Base-by-base conservation (phyloP, 306 rosid genomes). In the Acacia crassicarpa region DNA sequence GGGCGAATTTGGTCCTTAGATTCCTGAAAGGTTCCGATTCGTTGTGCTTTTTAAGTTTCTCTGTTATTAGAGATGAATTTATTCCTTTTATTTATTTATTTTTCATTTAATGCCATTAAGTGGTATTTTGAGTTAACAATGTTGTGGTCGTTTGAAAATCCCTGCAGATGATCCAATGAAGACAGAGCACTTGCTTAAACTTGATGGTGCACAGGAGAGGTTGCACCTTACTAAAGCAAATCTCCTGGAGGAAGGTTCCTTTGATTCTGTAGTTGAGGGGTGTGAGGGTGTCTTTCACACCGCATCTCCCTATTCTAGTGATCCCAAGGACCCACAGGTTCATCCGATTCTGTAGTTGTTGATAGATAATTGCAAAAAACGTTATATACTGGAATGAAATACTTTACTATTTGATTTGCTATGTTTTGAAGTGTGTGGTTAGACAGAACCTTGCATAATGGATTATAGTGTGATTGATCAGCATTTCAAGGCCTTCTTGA, bases 241-340 rank as follows among this genome's bases (percentile, higher is more conserved):
- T 23, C 75, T 71, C 58, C 38, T 71, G 13, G 75, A 71, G 1
- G 75, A 71, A 13, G 75, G 75, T 71, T 71, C 75, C 40, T 71
- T 71, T 71, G 75, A 71, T 58, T 9, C 56, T 44, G 75, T 14
- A 23, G 22, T 71, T 71, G 75, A 45, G 13, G 75, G 75, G 13
- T 71, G 75, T 71, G 75, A 45, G 40, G 75, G 75, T 44, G 75
- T 71, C 53, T 71, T 71, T 71, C 75, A 71, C 25, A 71, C 75
- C 3, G 75, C 75, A 0, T 71, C 75, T 71, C 75, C 75, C 56
- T 71, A 45, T 45, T 71, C 25, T 45, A 38, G 0, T 23, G 75
- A 71, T 71, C 38, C 15, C 58, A 25, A 43, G 5, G 75, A 71
- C 16, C 75, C 75, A 71, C 75, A 71, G 75, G 75, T 71, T 71